Conservation (phyloP, 208 protist species). For the Trypanosomatidae sp. region DNA sequence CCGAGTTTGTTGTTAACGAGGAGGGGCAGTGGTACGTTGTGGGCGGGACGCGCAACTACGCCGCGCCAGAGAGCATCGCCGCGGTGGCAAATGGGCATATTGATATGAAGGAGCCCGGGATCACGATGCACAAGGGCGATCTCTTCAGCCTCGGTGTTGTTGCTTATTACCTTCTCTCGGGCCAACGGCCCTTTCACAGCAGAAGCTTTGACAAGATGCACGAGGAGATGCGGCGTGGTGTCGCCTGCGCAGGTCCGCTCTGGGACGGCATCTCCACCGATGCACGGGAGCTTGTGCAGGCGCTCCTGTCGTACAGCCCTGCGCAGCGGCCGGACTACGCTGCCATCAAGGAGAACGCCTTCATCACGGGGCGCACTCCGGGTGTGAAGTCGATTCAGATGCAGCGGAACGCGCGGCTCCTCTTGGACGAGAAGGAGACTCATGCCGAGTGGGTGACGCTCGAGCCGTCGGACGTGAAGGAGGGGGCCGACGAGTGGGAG, state of each 20-base stretch:
- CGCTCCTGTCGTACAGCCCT: constrained; percentile 41
- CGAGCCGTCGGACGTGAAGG: constrained; percentile 20
- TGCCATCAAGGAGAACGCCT: constrained; percentile 40
- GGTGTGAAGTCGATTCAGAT: constrained; percentile 32
- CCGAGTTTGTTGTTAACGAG: constrained; percentile 42
- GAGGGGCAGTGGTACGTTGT: constrained; percentile 29
- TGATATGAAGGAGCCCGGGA: constrained; percentile 35
- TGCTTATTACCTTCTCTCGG: constrained; percentile 57
- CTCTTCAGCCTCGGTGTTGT: constrained; percentile 81
- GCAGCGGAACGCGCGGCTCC: constrained; percentile 26
- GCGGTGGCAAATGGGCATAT: constrained; percentile 34
- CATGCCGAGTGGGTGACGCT: constrained; percentile 61
- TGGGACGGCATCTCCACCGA: constrained; percentile 50
- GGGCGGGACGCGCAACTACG: constrained; percentile 60
- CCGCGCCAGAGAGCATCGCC: constrained; percentile 67
- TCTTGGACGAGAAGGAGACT: constrained; percentile 30
- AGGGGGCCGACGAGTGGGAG: constrained; percentile 9
- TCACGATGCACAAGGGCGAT: constrained; percentile 63
- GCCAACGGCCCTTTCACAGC: constrained; percentile 33
- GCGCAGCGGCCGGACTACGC: constrained; percentile 32
- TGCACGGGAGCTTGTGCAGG: constrained; percentile 44
- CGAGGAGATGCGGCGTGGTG: constrained; percentile 38
- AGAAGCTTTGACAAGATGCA: constrained; percentile 38
- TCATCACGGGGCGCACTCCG: constrained; percentile 32
- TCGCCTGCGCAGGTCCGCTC: constrained; percentile 35